Percentiles rank a stretch among this genome's conserved stretches.
These are phyloP conservation scores for Aspergillus fructus DNA, from an alignment of 2,329 filamentous ascomycete species.

Conservation along the genomic window DNA sequence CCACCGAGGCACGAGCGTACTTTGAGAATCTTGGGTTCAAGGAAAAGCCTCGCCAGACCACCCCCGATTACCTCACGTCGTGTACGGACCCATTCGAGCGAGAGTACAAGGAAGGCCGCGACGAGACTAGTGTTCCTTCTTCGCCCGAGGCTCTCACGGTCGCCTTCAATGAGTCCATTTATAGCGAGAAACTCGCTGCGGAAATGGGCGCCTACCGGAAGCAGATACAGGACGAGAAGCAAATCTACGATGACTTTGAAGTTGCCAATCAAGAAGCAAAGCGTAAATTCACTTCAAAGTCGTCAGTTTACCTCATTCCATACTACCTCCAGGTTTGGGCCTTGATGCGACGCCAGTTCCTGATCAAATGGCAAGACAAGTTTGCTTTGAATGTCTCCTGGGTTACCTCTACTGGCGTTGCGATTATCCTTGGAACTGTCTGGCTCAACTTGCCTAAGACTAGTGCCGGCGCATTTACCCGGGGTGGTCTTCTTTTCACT, in stretches of 20 bases:
- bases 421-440: conserved; percentile 75
- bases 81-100: conserved; percentile 53
- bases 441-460: conserved; percentile 68
- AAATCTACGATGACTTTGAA: conserved; percentile 73
- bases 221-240: conserved; percentile 63
- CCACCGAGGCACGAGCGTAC: conserved; percentile 66
- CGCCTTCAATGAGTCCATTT: conserved; percentile 67
- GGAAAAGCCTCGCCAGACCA: conserved; percentile 73
- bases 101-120: conserved; percentile 7
- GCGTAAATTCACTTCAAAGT: conserved; percentile 67
- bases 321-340: conserved; percentile 83
- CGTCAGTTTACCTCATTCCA: conserved; percentile 78
- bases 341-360: conserved; percentile 78
- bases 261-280: conserved; percentile 75
- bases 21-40: conserved; percentile 76
- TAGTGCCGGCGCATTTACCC: conserved; percentile 70
- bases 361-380: conserved; percentile 82
- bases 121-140: conserved; percentile 5
- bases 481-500: conserved; percentile 79
- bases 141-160: conserved; percentile 62
- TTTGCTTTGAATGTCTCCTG: conserved; percentile 74
- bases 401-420: conserved; percentile 69
- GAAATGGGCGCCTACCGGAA: conserved; percentile 71
- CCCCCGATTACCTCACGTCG: conserved; percentile 76
- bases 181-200: conserved; percentile 55